Evolutionary conservation across 306 rosid species (phyloP), one percentile per base, ranked within the genome.

Genomic region (Castanea sativa): DNA sequence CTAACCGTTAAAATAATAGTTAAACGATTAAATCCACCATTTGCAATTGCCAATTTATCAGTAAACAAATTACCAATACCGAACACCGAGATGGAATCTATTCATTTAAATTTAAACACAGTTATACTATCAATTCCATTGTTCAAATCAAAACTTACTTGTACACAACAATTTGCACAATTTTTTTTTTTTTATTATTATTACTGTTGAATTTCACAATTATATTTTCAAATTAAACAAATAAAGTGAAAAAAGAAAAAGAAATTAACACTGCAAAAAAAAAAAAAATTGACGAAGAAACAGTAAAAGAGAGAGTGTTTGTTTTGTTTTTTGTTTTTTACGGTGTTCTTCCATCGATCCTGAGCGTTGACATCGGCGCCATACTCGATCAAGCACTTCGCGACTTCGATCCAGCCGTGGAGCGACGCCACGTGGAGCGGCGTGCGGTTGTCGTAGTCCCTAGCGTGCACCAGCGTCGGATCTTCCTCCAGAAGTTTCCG

Each of bases 401-500:
- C 98, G 60, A 94, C 96, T 2, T 89, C 90, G 85, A 86, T 83
- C 97, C 92, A 92, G 58, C 97, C 97, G 72, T 88, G 97, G 78
- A 94, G 93, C 9, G 98, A 89, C 0, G 96, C 97, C 18, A 89
- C 96, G 15, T 94, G 98, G 79, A 94, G 96, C 21, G 98, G 97
- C 3, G 98, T 96, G 21, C 99, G 99, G 75, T 58, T 85, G 80
- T 96, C 99, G 87, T 96, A 96, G 77, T 93, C 99, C 25, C 85
- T 87, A 32, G 97, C 98, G 35, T 79, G 89, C 14, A 96, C 96
- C 2, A 93, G 93, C 15, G 91, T 74, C 10, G 80, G 94, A 85
- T 96, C 99, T 80, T 96, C 99, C 64, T 93, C 97, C 1, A 96
- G 92, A n/a, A 96, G 98, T 90, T 96, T 96, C 18, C 97, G 91